These are phyloP conservation scores for Melocanna baccifera DNA, from an alignment of 176 grass and related monocot genomes.

Conservation along the genomic window DNA sequence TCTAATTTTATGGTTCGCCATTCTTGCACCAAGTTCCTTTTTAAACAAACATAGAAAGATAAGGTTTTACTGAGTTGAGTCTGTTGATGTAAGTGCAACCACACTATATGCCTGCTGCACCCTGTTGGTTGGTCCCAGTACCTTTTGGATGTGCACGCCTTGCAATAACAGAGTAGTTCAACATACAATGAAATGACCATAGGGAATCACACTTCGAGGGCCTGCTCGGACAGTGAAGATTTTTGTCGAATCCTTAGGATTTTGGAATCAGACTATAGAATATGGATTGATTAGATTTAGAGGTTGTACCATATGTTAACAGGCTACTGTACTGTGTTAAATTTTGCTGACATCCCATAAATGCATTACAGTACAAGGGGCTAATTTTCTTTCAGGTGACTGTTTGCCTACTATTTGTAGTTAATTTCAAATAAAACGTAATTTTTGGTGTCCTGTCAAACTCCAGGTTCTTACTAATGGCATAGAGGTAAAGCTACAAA, in stretches of 20 bases:
- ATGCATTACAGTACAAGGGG: neutral
- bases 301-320: neutral
- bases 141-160: neutral
- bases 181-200: neutral
- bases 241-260: neutral
- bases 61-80: neutral
- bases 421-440: neutral
- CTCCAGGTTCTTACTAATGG: constrained; percentile 71
- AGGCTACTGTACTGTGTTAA: neutral
- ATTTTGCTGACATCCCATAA: neutral
- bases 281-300: neutral
- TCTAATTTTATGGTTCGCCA: neutral
- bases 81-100: neutral
- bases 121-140: neutral
- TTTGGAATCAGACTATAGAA: neutral
- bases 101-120: neutral
- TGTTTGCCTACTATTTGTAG: neutral
- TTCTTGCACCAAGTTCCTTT: neutral
- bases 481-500: constrained; percentile 76
- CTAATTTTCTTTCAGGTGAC: neutral
- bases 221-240: too few relatives aligned
- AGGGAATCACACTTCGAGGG: neutral
- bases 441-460: neutral
- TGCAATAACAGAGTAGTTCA: neutral
- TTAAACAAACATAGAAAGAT: neutral